Base-by-base conservation (phyloP, 2,329 filamentous ascomycete species). In the Aspergillus neoniger region DNA sequence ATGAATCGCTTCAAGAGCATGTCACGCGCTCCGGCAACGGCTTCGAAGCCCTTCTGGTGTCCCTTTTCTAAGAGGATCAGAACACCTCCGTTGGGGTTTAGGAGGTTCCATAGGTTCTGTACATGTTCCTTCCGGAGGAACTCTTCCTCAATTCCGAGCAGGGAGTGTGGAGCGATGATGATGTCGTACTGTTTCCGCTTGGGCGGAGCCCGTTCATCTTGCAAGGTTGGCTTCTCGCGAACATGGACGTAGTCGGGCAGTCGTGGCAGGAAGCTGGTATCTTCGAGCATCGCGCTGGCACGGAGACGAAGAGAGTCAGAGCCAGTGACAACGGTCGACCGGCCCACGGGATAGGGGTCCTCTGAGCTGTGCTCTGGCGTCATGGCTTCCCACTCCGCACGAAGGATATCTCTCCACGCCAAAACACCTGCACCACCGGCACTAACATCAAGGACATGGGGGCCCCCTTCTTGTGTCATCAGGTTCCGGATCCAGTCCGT, bases 11-110 rank as follows among this genome's bases (percentile, higher is more conserved):
- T 85, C 0, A 98, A 81, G 0, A 99, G 80, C 61, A 91, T 86
- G 44, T 92, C 85, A 53, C 95, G 88, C 5, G 93, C 92, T 51
- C 90, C 90, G 10, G 92, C 94, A 43, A 99, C 86, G 14, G 91
- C 91, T 74, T 98, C 95, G 67, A 99, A 99, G 0, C 95, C 95
- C 47, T 91, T 87, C 12, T 92, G 91, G 12, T 96, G 86, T 0
- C 92, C 95, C 75, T 97, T 98, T 74, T 99, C 95, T 21, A 97
- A 79, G 3, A 98, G 78, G 52, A 98, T 86, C 4, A 99, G 82
- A 14, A 99, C 85, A 38, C 95, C 95, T 1, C 94, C 94, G 17
- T 93, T 84, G 1, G 90, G 90, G 55, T 90, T 91, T 4, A 97
- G 82, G 54, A 97, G 82, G 14, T 86, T 88, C 95, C 95, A 99